Conservation (phyloP, 495 filamentous ascomycete species). For the Hyaloscypha finlandica region DNA sequence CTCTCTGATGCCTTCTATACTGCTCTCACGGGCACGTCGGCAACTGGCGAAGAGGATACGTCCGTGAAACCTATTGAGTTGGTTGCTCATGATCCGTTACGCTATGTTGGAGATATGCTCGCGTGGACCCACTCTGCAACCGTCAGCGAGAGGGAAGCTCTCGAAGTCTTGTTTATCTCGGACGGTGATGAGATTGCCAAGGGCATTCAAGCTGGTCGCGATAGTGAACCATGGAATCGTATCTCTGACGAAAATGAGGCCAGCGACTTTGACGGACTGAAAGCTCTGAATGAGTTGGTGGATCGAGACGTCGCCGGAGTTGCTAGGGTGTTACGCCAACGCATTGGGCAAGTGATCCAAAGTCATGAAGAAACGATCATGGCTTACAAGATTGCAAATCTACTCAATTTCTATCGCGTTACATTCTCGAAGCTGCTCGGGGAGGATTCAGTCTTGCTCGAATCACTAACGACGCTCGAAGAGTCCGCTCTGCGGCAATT, state of each 20-base stretch:
- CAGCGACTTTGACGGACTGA: slow-evolving; percentile 73
- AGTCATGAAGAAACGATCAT: slow-evolving; percentile 87
- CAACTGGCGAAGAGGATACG: slow-evolving; percentile 43
- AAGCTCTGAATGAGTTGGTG: slow-evolving; percentile 84
- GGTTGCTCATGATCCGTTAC: slow-evolving; percentile 84
- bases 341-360: slow-evolving; percentile 88
- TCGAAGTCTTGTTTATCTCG: slow-evolving; percentile 87
- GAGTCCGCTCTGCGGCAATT: slow-evolving; percentile 83
- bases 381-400: slow-evolving; percentile 85
- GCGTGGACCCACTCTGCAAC: slow-evolving; percentile 95
- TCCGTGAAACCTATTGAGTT: slow-evolving; percentile 91
- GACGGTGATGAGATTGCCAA: slow-evolving; percentile 90
- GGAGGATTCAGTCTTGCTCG: slow-evolving; percentile 65
- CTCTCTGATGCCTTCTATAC: slow-evolving; percentile 89
- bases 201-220: slow-evolving; percentile 80
- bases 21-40: slow-evolving; percentile 75
- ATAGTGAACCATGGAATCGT: slow-evolving; percentile 83
- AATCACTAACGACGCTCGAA: slow-evolving; percentile 66
- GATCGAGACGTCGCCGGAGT: slow-evolving; percentile 83
- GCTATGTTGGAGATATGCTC: slow-evolving; percentile 97
- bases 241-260: slow-evolving; percentile 54
- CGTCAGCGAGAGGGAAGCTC: slow-evolving; percentile 88
- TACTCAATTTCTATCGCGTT: slow-evolving; percentile 83
- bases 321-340: slow-evolving; percentile 72
- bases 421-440: slow-evolving; percentile 84